Percentiles rank a stretch among this genome's conserved stretches.
Conservation (phyloP, 2,329 filamentous ascomycete species). For the Domatiomyces globalis region DNA sequence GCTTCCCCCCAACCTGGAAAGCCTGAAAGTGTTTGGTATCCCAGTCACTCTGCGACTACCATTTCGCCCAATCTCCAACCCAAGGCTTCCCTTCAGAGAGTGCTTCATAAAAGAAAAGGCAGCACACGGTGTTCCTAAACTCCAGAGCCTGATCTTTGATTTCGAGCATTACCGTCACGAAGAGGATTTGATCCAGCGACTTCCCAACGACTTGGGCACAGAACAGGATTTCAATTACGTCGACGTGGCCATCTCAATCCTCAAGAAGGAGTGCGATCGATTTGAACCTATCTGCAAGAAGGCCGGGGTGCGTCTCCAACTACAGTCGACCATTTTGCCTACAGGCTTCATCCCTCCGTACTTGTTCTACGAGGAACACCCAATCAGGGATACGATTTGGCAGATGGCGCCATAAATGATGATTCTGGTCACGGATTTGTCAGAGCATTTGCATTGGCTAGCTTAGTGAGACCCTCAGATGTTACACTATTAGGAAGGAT, state of each 20-base stretch:
- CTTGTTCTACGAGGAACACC: constrained; percentile 15
- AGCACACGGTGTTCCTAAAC: constrained; percentile 12
- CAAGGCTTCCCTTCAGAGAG: constrained; percentile 12
- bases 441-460: too few species aligned
- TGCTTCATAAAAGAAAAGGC: constrained; percentile 14
- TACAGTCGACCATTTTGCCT: constrained; percentile 13
- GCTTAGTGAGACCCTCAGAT: too few species aligned
- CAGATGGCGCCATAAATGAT: constrained; percentile 5
- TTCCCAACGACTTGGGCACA: constrained; percentile 1
- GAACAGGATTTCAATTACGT: constrained; percentile 2
- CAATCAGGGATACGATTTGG: constrained; percentile 11
- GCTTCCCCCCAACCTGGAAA: constrained; percentile 14
- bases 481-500: too few species aligned
- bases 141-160: constrained; percentile 13
- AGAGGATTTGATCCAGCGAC: constrained; percentile 6
- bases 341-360: constrained; percentile 19
- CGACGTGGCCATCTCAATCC: constrained; percentile 6
- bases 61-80: constrained; percentile 9
- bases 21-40: constrained; percentile 16
- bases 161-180: constrained; percentile 17
- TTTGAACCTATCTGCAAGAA: constrained; percentile 9
- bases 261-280: constrained; percentile 12
- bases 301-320: constrained; percentile 8
- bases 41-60: constrained; percentile 11
- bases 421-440: background rate